A percentile compares a stretch with the other conserved stretches of the same genome.
These are phyloP conservation scores for Tolypocladium guangdongense DNA, from an alignment of 2,329 filamentous ascomycete species.

Conservation along the genomic window DNA sequence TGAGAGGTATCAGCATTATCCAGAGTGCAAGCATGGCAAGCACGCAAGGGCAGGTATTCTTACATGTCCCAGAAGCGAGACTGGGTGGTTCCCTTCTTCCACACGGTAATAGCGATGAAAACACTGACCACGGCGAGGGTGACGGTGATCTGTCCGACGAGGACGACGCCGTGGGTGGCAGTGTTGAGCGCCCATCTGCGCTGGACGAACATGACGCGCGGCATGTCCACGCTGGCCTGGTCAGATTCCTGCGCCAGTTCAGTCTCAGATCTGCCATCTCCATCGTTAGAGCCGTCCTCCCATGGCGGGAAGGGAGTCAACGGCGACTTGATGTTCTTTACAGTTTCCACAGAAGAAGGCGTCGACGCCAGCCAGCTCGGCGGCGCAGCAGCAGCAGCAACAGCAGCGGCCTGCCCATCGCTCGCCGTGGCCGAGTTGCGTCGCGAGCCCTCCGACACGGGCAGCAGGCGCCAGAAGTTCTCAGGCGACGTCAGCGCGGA, in stretches of 20 bases:
- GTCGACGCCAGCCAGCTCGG: background rate
- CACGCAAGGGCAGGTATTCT: background rate
- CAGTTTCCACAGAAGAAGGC: constrained; percentile 3
- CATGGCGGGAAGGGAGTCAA: constrained; percentile 17
- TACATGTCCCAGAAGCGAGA: background rate
- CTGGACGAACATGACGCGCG: no score
- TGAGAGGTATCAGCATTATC: constrained; percentile 2
- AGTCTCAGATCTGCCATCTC: background rate
- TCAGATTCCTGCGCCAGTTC: background rate
- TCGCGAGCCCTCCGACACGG: background rate
- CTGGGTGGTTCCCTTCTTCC: background rate
- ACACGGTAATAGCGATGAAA: background rate
- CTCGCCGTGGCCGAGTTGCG: background rate
- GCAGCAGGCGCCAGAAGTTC: constrained; percentile 3
- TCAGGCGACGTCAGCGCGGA: background rate
- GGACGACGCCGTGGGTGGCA: background rate
- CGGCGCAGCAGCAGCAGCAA: background rate
- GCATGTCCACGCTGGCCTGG: background rate
- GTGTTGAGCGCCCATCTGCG: background rate
- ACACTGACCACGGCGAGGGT: background rate
- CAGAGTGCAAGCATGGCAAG: no score
- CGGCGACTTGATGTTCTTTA: constrained; percentile 5
- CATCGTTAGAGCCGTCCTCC: constrained; percentile 4
- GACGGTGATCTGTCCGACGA: constrained; percentile 1
- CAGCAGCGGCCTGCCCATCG: background rate